Base-by-base conservation (phyloP, 1,284 basidiomycete species). In the Coniophora puteana region DNA sequence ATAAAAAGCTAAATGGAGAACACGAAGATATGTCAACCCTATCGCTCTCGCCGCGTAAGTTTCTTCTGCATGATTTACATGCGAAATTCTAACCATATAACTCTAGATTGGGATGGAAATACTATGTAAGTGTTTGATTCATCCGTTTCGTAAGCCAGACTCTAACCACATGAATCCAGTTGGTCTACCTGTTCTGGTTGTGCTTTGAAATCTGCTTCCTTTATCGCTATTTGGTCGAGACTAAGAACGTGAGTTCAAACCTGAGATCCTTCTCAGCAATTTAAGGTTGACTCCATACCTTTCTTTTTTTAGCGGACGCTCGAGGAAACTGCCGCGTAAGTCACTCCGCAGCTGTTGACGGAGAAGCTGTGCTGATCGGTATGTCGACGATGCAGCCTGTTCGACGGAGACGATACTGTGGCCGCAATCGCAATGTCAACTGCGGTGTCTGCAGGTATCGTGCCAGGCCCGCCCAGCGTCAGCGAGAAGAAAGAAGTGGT, bases 191-290 rank as follows among this genome's bases (percentile, higher is more conserved):
- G 34, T 44, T 44, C n/a, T 57, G 55, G 50, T 46, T 59, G 22
- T 47, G 58, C 25, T 56, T 62, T 48, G 65, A 66, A 51, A 51
- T 66, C 40, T 57, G 63, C 33, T 66, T 54, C 44, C 45, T 62
- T 16, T 62, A 47, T 30, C 43, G 51, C 39, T 58, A 49, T 36
- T 41, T 57, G 28, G 45, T 54, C 41, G 59, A 62, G 47, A 41
- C 43, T 4, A 20, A 42, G 26, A 14, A 14, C 41, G 45, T 45
- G 22, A 26, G 48, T 39, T 18, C 23, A 24, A n/a, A 6, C 13
- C 29, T 30, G 12, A 26, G 12, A 20, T 35, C 18, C 28, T 12
- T 24, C 40, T 41, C 17, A 11, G 16, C 14, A 28, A 8, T 24
- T 11, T 11, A 14, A 12, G n/a, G 13, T 10, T 23, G 16, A 11